These are phyloP conservation scores for Ceriops decandra DNA, from an alignment of 345 rosid species.

Conservation along the genomic window DNA sequence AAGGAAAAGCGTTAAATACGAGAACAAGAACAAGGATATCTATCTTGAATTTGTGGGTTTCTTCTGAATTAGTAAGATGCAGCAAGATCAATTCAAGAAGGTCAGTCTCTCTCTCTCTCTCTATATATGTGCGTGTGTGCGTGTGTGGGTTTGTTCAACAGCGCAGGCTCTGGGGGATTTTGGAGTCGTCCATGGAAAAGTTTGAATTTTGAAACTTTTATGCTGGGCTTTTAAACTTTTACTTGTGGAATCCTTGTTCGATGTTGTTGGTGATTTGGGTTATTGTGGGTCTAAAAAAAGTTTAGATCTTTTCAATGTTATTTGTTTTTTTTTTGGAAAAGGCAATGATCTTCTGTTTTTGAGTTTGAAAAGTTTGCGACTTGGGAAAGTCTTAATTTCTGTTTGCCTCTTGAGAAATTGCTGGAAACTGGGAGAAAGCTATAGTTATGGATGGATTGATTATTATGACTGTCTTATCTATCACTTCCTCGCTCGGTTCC, in stretches of 20 bases:
- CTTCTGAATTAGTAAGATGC: slow-evolving; percentile 30
- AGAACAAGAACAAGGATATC: background rate
- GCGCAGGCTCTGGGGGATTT: background rate
- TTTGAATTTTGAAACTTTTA: background rate
- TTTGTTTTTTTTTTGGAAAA: background rate
- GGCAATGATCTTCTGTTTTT: background rate
- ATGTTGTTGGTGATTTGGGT: background rate
- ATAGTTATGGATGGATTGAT: background rate
- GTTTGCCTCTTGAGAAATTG: background rate
- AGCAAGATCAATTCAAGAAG: slow-evolving; percentile 40
- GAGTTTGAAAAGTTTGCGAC: background rate
- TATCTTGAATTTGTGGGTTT: background rate
- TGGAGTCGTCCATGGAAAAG: background rate
- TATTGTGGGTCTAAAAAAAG: background rate
- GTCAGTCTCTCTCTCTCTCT: slow-evolving; percentile 15
- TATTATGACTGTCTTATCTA: background rate
- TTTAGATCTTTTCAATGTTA: too few relatives aligned
- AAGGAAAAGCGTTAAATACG: background rate
- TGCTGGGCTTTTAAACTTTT: background rate
- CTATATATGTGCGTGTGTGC: background rate
- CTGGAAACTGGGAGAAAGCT: background rate
- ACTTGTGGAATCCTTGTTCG: background rate
- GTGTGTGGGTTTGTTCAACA: background rate
- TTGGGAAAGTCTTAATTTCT: background rate
- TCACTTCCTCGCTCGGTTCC: too few relatives aligned